These are phyloP conservation scores for Daldinia decipiens DNA, from an alignment of 495 filamentous ascomycete species.

Conservation along the genomic window DNA sequence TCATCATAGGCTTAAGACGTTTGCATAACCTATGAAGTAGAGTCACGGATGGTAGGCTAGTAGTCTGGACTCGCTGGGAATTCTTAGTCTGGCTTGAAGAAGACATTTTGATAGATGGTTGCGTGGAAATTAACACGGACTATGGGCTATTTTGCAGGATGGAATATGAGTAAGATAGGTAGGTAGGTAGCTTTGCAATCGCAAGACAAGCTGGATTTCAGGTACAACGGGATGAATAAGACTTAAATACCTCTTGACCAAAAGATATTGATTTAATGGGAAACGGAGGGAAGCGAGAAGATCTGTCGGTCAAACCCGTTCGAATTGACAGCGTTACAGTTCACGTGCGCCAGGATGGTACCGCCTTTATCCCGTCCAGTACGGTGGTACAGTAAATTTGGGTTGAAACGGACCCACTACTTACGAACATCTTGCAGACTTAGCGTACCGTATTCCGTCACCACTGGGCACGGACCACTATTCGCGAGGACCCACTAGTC, in stretches of 20 bases:
- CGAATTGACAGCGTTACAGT: neutral
- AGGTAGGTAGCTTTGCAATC: no score
- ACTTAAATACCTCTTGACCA: neutral
- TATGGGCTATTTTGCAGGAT: neutral
- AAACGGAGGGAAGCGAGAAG: neutral
- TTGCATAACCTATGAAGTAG: neutral
- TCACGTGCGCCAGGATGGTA: neutral
- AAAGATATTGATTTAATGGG: neutral
- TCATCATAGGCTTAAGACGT: neutral
- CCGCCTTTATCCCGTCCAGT: neutral
- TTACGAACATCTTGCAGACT: no score
- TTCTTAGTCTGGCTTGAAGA: neutral
- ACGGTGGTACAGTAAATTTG: neutral
- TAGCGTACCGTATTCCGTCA: no score
- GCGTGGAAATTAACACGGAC: neutral
- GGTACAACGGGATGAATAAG: neutral
- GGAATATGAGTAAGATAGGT: neutral
- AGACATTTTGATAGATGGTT: neutral
- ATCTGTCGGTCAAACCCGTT: neutral
- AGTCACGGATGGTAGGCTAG: neutral
- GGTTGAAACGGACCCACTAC: no score
- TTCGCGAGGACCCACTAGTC: no score
- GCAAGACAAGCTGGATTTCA: neutral
- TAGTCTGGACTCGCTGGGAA: fast-evolving
- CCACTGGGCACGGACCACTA: no score